Base-by-base conservation (phyloP, 208 protist genomes). In the Crithidia brevicula region DNA sequence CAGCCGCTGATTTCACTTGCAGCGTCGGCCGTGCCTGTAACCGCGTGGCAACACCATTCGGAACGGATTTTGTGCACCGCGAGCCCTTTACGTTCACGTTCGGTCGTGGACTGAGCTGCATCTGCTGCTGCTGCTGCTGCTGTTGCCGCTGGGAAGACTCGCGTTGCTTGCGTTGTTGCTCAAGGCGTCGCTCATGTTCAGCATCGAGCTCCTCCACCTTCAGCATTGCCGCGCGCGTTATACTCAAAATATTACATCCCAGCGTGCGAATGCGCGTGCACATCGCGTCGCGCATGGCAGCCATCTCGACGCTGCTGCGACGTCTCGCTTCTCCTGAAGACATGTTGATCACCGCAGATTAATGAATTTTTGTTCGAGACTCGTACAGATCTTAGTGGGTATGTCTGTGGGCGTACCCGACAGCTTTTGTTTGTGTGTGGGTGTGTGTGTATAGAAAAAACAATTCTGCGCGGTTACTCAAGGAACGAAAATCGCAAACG, bases 201-300 rank as follows among this genome's bases (percentile, higher is more conserved):
- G 1, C 42, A 9, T 79, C 73, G 15, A 73, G 58, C 22, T 53
- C 31, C 27, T 53, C 54, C 10, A 76, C 71, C 13, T 77, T 53
- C 43, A 49, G 13, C 7, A 68, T 2, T 2, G 70, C 63, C n/a
- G 60, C 11, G 10, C 61, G 51, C n/a, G 73, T 74, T 30, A 82
- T 86, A 1, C 20, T 46, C 8, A 83, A 34, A 30, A 86, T 82
- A 7, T 78, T 58, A 11, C 25, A 49, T 4, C 76, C 76, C 5
- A 86, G 72, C 10, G 54, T 59, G 15, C 74, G 69, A 58, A 86
- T 86, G 51, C 81, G 81, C 22, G 40, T 63, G 33, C 74, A 77
- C 49, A 86, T 57, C 25, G 74, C 81, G 11, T 82, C 74, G 1
- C 68, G 74, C 28, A 57, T 43, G 42, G 47, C 63, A 22, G 28